phyloP scores from a whole-genome alignment of 495 filamentous ascomycete species.

The Penicillium pancosmium region DNA sequence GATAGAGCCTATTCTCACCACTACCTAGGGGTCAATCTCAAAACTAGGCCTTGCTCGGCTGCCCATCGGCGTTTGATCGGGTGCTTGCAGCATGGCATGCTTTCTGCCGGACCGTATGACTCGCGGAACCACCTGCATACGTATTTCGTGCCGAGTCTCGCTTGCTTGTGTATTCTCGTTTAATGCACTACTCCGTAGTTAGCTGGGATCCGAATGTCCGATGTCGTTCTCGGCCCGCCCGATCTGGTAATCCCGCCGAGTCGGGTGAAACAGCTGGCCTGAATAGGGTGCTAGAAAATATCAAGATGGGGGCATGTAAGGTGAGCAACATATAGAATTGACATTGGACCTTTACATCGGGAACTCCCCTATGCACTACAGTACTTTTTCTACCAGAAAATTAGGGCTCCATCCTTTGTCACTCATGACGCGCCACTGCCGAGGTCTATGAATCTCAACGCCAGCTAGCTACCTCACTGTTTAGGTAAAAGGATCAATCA shows the following conservation, averaged over 20 bases:
- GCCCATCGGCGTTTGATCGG: neutral
- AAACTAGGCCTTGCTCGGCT: neutral
- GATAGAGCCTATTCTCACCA: neutral
- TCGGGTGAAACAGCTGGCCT: neutral
- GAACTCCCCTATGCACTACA: too few species aligned
- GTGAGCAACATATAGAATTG: too few species aligned
- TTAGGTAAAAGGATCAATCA: too few species aligned
- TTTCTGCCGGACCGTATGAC: conserved; percentile 1
- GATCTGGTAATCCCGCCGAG: neutral
- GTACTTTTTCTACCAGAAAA: too few species aligned
- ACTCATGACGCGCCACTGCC: too few species aligned
- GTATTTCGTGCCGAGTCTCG: neutral
- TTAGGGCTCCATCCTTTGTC: too few species aligned
- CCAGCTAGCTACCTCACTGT: too few species aligned
- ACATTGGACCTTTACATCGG: too few species aligned
- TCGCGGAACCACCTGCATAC: neutral
- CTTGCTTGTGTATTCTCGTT: neutral
- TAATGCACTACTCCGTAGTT: neutral
- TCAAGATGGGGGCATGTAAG: too few species aligned
- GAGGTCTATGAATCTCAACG: too few species aligned
- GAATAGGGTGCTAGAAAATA: too few species aligned
- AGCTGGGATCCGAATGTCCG: neutral
- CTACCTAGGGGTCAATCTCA: neutral
- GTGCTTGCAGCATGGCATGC: neutral
- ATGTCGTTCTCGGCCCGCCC: neutral